These are phyloP conservation scores for Fusarium citri DNA, from an alignment of 2,329 filamentous ascomycete genomes.

Conservation along the genomic window DNA sequence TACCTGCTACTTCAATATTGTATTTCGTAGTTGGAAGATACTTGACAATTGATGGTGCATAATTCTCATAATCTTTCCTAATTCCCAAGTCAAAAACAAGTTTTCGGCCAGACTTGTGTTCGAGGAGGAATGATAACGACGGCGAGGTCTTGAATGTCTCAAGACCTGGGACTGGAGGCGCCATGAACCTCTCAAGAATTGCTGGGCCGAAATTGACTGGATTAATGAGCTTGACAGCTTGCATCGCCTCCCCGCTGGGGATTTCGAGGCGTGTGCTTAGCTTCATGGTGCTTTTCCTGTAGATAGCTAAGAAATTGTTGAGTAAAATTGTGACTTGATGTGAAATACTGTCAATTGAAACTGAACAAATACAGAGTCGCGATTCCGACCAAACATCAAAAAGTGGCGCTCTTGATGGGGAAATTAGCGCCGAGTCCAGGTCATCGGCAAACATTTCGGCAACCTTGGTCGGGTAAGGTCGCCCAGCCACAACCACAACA, in stretches of 20 bases:
- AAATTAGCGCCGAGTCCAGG: constrained; percentile 7
- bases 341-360: not conserved
- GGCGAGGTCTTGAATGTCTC: constrained; percentile 48
- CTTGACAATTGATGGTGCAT: constrained; percentile 40
- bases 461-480: constrained; percentile 16
- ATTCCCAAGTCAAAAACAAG: constrained; percentile 49
- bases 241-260: constrained; percentile 15
- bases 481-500: constrained; percentile 1
- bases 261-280: constrained; percentile 5
- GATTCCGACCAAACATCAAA: not conserved
- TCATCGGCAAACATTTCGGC: constrained; percentile 17
- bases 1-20: constrained; percentile 43
- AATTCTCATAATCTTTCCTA: constrained; percentile 47
- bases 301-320: not conserved
- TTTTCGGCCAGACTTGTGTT: constrained; percentile 46
- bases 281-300: not conserved
- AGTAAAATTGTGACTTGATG: not conserved
- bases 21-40: constrained; percentile 47
- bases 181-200: constrained; percentile 54
- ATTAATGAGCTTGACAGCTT: constrained; percentile 52
- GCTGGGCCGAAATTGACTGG: constrained; percentile 55
- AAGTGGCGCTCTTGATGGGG: not conserved
- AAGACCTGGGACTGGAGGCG: constrained; percentile 50
- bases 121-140: constrained; percentile 48
- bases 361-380: not conserved